Base-by-base conservation (phyloP, 495 filamentous ascomycete species). In the Sporormia fimetaria region DNA sequence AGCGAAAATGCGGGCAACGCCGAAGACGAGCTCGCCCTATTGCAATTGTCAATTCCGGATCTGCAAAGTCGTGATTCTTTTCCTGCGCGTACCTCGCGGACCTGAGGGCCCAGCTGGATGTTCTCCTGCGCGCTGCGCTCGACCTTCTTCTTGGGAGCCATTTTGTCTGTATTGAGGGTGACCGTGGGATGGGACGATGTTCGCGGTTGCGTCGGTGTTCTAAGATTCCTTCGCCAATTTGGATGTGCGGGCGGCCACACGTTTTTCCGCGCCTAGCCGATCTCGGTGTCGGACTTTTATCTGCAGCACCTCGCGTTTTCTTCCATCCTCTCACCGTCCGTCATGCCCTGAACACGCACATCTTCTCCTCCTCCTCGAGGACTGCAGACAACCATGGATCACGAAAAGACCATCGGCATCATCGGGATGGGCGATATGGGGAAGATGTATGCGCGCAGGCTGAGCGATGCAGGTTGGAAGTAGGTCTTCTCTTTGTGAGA, bases 371-470 rank as follows among this genome's bases (percentile, higher is more conserved):
- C 30, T 21, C 20, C 15, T 18, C n/a, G 40, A 29, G n/a, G 15
- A 18, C 14, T 10, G 12, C 26, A 55, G 17, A 8, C n/a, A n/a
- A n/a, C n/a, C n/a, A 55, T 55, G 51, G 51, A 33, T 12, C 27
- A 37, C 11, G 51, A 21, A 11, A 50, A 51, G 47, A 44, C 40
- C 27, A 49, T 96, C 46, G 90, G 90, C 55, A 86, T 98, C 51
- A 95, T 98, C 56, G 90, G 90, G 22, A 94, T 98, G 87, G 90
- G 90, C 16, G 87, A 94, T 54, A 98, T 98, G 90, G 90, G 90
- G 61, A 94, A 84, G 74, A 93, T 98, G 92, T 98, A 98, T 65
- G 82, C 92, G 52, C 70, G 81, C 55, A 71, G 78, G 53, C 72
- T 98, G 54, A 84, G 85, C 56, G 69, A 67, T 52, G 88, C 88